Evolutionary conservation across 1,284 basidiomycete species (phyloP).

Genomic region (Trametes hirsuta): DNA sequence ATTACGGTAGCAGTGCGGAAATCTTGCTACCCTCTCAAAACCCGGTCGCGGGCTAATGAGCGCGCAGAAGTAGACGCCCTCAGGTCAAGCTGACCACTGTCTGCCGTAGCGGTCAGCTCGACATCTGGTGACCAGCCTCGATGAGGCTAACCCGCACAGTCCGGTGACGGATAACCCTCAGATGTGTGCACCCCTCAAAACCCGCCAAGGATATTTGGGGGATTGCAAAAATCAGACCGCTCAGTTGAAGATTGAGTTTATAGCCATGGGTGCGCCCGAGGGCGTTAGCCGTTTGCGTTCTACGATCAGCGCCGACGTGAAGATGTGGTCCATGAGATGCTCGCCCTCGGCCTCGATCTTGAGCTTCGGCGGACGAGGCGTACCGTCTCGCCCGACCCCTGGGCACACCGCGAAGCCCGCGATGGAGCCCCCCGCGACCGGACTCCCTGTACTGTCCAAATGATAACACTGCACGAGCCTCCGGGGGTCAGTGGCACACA

Average conservation of each 20-base stretch:
- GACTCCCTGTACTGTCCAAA: constrained; percentile 13
- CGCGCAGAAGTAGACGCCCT: too few relatives aligned
- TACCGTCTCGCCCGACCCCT: constrained; percentile 11
- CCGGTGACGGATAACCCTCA: not conserved
- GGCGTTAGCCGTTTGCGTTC: constrained; percentile 33
- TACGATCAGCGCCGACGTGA: constrained; percentile 31
- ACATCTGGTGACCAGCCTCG: too few relatives aligned
- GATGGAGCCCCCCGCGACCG: not conserved
- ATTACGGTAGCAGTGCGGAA: not conserved
- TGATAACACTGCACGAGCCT: constrained; percentile 26
- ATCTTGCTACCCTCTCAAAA: not conserved
- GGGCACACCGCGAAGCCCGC: too few relatives aligned
- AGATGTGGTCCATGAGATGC: constrained; percentile 29
- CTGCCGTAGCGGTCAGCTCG: not conserved
- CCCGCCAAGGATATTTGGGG: too few relatives aligned
- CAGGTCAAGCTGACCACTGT: too few relatives aligned
- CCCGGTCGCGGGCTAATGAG: too few relatives aligned
- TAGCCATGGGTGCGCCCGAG: constrained; percentile 3
- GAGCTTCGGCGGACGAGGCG: constrained; percentile 23
- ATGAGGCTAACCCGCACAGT: not conserved
- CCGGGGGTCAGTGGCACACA: not conserved
- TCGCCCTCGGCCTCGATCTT: constrained; percentile 31
- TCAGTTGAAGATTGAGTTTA: constrained; percentile 22
- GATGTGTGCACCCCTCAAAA: not conserved
- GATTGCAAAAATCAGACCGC: not conserved